Base-by-base conservation (phyloP, 148 eudicot genomes). In the Chenopodium album region DNA sequence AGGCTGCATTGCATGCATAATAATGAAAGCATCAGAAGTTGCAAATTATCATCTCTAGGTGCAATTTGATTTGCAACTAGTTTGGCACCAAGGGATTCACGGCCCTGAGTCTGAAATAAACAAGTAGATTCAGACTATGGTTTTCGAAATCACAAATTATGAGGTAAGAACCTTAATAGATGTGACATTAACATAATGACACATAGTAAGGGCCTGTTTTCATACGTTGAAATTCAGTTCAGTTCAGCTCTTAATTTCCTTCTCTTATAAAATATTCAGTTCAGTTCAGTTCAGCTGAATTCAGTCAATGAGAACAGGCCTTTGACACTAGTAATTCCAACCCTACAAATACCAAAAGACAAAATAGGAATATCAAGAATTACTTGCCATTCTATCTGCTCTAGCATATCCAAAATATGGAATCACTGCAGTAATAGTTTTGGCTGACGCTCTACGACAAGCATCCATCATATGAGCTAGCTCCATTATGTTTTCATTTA, bases 381-480 rank as follows among this genome's bases (percentile, higher is more conserved):
- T 12, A 79, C 84, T 83, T 84, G 84, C 98, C 95, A 92, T 94
- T 83, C 98, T 90, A 83, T 95, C 99, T 83, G 99, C 99, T 88
- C 99, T 85, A 70, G 98, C 99, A 87, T 95, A 95, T 50, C 99
- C 99, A 88, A 93, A 95, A 77, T 95, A 95, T 26, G 99, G 99
- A 77, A 95, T 92, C 69, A 95, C 99, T 9, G 98, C 99, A 46
- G 99, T 93, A 71, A 95, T 95, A 81, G 81, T 93, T 78, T 95
- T 95, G 74, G 99, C 99, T 13, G 99, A 95, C 41, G 99, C 98
- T 84, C 99, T 95, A 78, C 99, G 86, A 84, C 99, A 95, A 82
- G 99, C 98, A 89, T 95, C 99, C 56, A 95, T 91, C 97, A 94
- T 93, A 47, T 93, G 80, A 68, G 90, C 81, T 77, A 95, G 94